Base-by-base conservation (phyloP, 179 eudicot species). In the Beta lomatogona region DNA sequence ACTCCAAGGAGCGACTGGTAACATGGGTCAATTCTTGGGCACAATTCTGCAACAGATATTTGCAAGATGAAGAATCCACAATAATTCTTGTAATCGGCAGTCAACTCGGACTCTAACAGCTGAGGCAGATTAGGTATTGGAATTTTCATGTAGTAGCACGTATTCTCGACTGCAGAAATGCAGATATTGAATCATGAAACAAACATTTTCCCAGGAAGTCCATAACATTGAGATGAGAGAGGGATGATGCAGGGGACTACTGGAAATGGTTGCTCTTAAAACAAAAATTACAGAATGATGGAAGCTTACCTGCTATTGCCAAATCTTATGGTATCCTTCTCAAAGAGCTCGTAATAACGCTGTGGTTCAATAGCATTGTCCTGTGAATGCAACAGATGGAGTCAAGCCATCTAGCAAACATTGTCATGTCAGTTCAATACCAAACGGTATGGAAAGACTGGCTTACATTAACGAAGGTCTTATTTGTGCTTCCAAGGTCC, bases 401-500 rank as follows among this genome's bases (percentile, higher is more conserved):
- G 79, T 77, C 76, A 79, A 53, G 57, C 41, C 71, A 77, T 65
- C 58, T 52, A 14, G 12, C 53, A 44, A 68, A 31, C 21, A 16
- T 22, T 45, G 18, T 19, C 22, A 48, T 10, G 69, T 28, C 44
- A 10, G 28, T 2, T 0, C 44, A 64, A 63, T 36, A 77, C 50
- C 18, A 60, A 22, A 14, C 9, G 44, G 28, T 45, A 55, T n/a
- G 46, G 4, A 21, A 52, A 22, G 16, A 60, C 81, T 41, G n/a
- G 76, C 98, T 88, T 86, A 94, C 99, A 83, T 95, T 95, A 76
- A 95, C 57, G 72, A 90, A 96, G 73, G 97, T 94, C 81, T 93
- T 93, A 83, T 94, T 96, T 81, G 98, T 94, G 93, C 99, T 96
- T 79, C 99, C 99, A 64, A 96, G 92, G 82, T 96, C 99, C 99